phyloP scores from a whole-genome alignment of 768 basidiomycete species.

The Boletus tomentosulus region DNA sequence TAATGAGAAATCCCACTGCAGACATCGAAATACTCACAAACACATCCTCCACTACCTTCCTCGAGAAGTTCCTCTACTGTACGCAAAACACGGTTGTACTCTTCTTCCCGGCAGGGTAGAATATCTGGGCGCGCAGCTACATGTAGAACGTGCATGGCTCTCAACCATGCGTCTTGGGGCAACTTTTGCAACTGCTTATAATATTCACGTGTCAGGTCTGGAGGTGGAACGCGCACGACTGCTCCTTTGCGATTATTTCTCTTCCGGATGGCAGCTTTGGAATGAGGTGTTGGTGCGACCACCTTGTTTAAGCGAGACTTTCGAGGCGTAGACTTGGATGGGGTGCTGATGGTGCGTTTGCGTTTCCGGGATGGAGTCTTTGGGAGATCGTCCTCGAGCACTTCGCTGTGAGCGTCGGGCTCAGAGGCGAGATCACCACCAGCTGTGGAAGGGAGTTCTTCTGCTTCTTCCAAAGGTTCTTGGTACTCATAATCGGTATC shows the following conservation, averaged over 20 bases:
- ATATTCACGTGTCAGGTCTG: conserved; percentile 33
- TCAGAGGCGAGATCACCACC: conserved; percentile 24
- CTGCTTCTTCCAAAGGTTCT: conserved; percentile 16
- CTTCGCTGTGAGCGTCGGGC: conserved; percentile 24
- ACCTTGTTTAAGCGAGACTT: conserved; percentile 37
- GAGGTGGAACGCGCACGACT: conserved; percentile 33
- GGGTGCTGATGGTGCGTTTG: conserved; percentile 33
- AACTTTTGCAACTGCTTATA: conserved; percentile 46
- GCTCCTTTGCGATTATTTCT: conserved; percentile 33
- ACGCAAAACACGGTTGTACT: conserved; percentile 71
- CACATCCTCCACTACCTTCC: conserved; percentile 90
- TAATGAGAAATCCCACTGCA: background rate
- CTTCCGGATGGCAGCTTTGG: conserved; percentile 59
- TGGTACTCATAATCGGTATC: conserved; percentile 23
- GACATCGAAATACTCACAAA: conserved; percentile 56
- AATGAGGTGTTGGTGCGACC: conserved; percentile 70
- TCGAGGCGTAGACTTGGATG: conserved; percentile 32
- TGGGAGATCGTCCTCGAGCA: conserved; percentile 30
- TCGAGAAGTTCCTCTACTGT: conserved; percentile 83
- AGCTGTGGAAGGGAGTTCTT: conserved; percentile 16
- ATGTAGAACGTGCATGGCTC: conserved; percentile 88
- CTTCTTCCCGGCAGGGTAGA: conserved; percentile 84
- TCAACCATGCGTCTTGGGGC: conserved; percentile 74
- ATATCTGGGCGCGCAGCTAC: conserved; percentile 89
- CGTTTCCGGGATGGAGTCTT: conserved; percentile 56